phyloP scores from a whole-genome alignment of 805 yeast species.

The Lipomyces yamanashiensis region DNA sequence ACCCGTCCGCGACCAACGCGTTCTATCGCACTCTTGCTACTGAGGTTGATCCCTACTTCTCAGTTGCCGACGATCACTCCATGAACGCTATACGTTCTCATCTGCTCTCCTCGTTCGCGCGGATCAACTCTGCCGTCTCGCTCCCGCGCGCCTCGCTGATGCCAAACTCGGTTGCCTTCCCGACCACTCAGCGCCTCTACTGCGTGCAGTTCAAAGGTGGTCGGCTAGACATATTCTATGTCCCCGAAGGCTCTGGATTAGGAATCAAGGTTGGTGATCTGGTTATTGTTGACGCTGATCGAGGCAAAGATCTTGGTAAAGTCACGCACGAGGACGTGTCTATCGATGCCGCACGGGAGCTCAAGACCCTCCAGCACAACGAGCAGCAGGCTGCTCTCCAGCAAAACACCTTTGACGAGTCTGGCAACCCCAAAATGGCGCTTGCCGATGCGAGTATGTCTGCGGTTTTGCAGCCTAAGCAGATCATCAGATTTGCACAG shows the following conservation, averaged over 20 bases:
- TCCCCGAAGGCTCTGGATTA: constrained; percentile 51
- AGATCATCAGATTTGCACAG: constrained; percentile 65
- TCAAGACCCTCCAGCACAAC: constrained; percentile 67
- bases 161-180: constrained; percentile 11
- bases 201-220: constrained; percentile 79
- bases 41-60: constrained; percentile 32
- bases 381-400: constrained; percentile 71
- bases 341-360: constrained; percentile 66
- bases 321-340: constrained; percentile 62
- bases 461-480: constrained; percentile 57
- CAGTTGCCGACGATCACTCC: constrained; percentile 13
- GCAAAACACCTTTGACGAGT: constrained; percentile 46
- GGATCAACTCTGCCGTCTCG: not conserved
- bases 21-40: constrained; percentile 9
- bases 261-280: constrained; percentile 60
- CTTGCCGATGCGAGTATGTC: constrained; percentile 8
- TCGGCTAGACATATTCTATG: constrained; percentile 74
- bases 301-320: constrained; percentile 78
- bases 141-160: not conserved
- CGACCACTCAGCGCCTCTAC: constrained; percentile 48
- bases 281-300: constrained; percentile 82
- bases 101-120: not conserved
- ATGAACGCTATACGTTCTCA: constrained; percentile 10
- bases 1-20: constrained; percentile 21
- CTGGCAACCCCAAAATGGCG: constrained; percentile 32